These are phyloP conservation scores for Alloteropsis semialata DNA, from an alignment of 176 grass and related monocot genomes.

Conservation along the genomic window DNA sequence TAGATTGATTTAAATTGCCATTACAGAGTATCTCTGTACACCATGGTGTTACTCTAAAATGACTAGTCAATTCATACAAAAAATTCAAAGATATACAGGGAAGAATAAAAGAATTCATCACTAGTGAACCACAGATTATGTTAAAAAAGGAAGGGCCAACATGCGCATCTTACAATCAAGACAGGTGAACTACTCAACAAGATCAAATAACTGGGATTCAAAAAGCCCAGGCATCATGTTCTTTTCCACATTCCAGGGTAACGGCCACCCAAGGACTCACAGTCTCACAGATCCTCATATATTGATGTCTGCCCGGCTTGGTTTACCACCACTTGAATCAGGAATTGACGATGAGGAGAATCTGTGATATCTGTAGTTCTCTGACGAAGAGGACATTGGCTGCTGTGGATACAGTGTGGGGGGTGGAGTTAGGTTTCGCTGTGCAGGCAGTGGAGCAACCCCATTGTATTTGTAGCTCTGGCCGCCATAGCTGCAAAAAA, in stretches of 20 bases:
- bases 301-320: conserved; percentile 72
- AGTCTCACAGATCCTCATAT: conserved; percentile 51
- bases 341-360: conserved; percentile 59
- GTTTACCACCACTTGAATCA: conserved; percentile 48
- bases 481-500: conserved; percentile 42
- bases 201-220: background rate
- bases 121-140: background rate
- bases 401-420: conserved; percentile 78
- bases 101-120: conserved; percentile 40
- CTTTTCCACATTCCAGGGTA: background rate
- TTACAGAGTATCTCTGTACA: background rate
- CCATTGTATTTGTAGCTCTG: conserved; percentile 74
- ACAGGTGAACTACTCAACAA: background rate
- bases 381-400: conserved; percentile 65
- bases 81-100: background rate
- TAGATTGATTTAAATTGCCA: background rate
- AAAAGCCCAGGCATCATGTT: background rate
- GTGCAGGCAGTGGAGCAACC: conserved; percentile 60
- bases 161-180: conserved; percentile 6
- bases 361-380: conserved; percentile 84
- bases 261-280: background rate
- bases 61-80: conserved; percentile 20
- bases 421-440: conserved; percentile 73
- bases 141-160: conserved; percentile 1
- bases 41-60: background rate